Evolutionary conservation across 441 rosid genomes (phyloP), one percentile per base, ranked within the genome.

Genomic region (Hura crepitans): DNA sequence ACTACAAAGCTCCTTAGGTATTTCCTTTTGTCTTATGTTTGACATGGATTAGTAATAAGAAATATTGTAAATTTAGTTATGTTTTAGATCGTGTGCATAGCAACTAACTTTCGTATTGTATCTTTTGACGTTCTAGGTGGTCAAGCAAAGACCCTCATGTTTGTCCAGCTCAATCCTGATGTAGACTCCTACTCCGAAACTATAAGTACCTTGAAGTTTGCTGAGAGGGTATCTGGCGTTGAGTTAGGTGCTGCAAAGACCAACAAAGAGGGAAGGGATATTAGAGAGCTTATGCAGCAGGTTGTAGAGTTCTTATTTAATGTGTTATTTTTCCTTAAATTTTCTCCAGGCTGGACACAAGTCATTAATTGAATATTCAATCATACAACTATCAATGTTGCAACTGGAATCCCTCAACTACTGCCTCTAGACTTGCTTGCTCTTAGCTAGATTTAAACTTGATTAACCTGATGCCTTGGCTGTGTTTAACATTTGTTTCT

Each of bases 131-230:
- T 74, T 69, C 31, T 66, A 76, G 82, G 82, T 56, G 82, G 82
- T 58, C 80, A 80, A 61, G 82, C 82, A 47, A 80, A 76, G 80
- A 76, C 80, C 23, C 82, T 80, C 28, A 80, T 80, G 82, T 76
- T 80, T 58, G 76, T 80, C 74, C 82, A 80, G 77, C 82, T 80
- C 31, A 80, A 80, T 76, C 80, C 82, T 57, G 82, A 80, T 70
- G 73, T 71, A 12, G 78, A 73, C 56, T 80, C 82, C 17, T 80
- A 70, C 45, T 67, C 77, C 20, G 82, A 80, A 68, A 80, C 82
- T 14, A 33, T 76, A 62, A 80, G 82, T 43, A 73, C 82, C 28
- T 68, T 80, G 68, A 80, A 80, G 72, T 80, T 80, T 67, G 82
- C 80, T 25, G 80, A 76, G 73, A 80, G 82, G 72, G 82, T 80